A percentile compares a stretch with the other conserved stretches of the same genome.
phyloP scores from a whole-genome alignment of 169 alveolate genomes.

The Plasmodium yoelii region DNA sequence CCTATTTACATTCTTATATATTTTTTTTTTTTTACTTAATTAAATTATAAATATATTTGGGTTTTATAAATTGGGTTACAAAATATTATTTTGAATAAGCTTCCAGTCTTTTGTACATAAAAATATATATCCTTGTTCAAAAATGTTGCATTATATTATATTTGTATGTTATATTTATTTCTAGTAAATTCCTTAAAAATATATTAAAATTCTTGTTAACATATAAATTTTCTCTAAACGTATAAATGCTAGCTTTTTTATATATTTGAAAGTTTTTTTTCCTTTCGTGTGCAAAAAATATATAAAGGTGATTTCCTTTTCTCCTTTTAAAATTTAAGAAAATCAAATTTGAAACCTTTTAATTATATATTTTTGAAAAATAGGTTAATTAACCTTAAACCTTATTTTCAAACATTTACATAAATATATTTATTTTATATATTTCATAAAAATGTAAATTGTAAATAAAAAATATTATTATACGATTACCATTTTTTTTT shows the following conservation, averaged over 20 bases:
- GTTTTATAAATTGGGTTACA: no score
- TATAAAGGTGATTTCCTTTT: neutral
- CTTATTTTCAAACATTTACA: no score
- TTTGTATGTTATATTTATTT: neutral
- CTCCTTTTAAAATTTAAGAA: constrained; percentile 19
- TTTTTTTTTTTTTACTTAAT: no score
- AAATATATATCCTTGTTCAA: neutral
- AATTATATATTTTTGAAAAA: no score
- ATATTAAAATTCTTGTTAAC: constrained; percentile 4
- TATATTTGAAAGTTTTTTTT: constrained; percentile 3
- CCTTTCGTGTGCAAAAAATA: neutral
- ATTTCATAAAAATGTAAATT: no score
- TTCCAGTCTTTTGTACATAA: neutral
- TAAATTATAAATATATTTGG: no score
- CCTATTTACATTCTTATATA: no score
- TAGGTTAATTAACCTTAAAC: no score
- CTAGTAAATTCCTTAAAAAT: constrained; percentile 27
- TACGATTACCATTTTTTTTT: no score
- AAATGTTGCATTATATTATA: neutral
- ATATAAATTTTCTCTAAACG: neutral
- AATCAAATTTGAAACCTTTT: constrained; percentile 4
- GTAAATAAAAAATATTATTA: no score
- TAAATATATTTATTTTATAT: no score
- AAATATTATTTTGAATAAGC: no score
- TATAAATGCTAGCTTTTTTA: constrained; percentile 21